These are phyloP conservation scores for Candida coquimbonensis DNA, from an alignment of 805 yeast genomes.

Conservation along the genomic window DNA sequence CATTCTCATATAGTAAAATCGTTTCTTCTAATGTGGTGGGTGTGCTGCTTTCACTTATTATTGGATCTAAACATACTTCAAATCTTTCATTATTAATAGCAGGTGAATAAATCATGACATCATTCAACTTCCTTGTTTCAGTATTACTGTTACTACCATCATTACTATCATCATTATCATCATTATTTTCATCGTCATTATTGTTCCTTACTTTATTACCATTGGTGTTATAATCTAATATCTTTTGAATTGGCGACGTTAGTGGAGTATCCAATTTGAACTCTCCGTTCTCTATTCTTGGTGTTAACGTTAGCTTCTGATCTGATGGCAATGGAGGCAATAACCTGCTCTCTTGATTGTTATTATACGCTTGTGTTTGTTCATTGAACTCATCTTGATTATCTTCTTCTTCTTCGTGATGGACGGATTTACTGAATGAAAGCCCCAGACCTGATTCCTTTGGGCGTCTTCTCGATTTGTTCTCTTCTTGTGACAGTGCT, in stretches of 20 bases:
- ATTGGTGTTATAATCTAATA: not conserved
- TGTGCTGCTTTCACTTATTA: not conserved
- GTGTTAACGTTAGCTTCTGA: not conserved
- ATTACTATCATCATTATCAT: too few relatives aligned
- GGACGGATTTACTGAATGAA: not conserved
- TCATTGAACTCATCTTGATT: slow-evolving; percentile 7
- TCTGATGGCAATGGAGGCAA: slow-evolving; percentile 18
- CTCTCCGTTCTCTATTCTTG: not conserved
- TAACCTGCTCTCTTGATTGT: slow-evolving; percentile 13
- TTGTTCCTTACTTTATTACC: not conserved
- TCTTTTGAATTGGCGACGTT: slow-evolving; percentile 1
- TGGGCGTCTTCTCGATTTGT: not conserved
- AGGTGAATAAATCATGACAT: slow-evolving; percentile 14
- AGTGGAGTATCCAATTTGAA: slow-evolving; percentile 3
- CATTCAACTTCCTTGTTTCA: not conserved
- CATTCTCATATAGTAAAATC: slow-evolving; percentile 13
- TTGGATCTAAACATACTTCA: slow-evolving; percentile 18
- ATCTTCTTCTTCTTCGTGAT: slow-evolving; percentile 3
- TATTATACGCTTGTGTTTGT: too few relatives aligned
- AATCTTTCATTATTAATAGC: slow-evolving; percentile 19
- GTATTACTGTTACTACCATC: too few relatives aligned
- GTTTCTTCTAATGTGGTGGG: slow-evolving; percentile 15
- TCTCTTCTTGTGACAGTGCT: not conserved
- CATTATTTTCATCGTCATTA: too few relatives aligned
- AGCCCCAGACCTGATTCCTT: not conserved